Evolutionary conservation across 352 stramenopile species (phyloP).

Genomic region (Thalassiosira exigua): DNA sequence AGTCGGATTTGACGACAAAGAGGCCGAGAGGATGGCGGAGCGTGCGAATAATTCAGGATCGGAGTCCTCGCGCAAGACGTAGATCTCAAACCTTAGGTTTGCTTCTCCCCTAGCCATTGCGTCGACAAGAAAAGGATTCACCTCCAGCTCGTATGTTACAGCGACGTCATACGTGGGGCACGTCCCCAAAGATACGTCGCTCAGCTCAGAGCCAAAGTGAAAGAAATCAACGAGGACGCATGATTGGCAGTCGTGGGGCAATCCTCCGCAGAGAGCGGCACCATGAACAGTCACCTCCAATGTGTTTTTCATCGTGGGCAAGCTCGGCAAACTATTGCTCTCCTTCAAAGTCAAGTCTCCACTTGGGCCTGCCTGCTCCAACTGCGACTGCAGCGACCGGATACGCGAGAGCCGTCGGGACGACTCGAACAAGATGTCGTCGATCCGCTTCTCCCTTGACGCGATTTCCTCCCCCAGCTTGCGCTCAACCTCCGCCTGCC

Average conservation of each 20-base stretch:
- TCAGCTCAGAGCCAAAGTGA: conserved; percentile 24
- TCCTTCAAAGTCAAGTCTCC: neutral
- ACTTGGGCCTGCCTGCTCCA: neutral
- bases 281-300: conserved; percentile 28
- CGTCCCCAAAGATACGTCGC: conserved; percentile 13
- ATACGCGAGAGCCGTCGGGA: neutral
- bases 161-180: conserved; percentile 30
- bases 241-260: conserved; percentile 2
- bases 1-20: conserved; percentile 1
- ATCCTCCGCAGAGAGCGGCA: conserved; percentile 3
- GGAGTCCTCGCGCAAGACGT: conserved; percentile 18
- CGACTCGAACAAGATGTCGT: neutral
- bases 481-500: too few species aligned
- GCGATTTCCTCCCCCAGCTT: conserved; percentile 3
- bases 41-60: conserved; percentile 11
- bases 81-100: conserved; percentile 25
- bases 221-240: conserved; percentile 40
- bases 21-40: conserved; percentile 13
- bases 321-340: neutral
- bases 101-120: too few species aligned
- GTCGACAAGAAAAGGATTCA: conserved; percentile 11
- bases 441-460: neutral
- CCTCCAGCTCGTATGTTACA: conserved; percentile 30
- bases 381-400: neutral
- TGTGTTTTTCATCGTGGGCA: conserved; percentile 15